Percentiles rank a stretch among this genome's conserved stretches.
Conservation (phyloP, 148 eudicot genomes). For the Dysphania ambrosioides region DNA sequence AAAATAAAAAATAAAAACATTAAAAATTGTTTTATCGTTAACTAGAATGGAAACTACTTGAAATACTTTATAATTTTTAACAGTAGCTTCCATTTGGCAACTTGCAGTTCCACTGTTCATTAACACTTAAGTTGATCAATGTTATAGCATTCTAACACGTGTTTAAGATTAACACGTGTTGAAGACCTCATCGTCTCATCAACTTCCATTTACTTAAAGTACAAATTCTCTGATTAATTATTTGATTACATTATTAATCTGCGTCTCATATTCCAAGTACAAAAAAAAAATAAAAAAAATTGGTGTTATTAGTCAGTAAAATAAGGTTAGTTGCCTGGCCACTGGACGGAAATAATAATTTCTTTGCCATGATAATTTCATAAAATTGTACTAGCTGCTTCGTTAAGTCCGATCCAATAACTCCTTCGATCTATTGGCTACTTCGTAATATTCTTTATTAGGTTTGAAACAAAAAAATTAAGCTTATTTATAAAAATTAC, state of each 20-base stretch:
- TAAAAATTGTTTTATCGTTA: too few species aligned
- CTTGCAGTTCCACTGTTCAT: conserved; percentile 2
- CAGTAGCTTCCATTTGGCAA: conserved; percentile 1
- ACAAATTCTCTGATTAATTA: too few species aligned
- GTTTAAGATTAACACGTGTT: conserved; percentile 5
- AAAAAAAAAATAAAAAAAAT: neutral
- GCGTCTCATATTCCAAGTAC: too few species aligned
- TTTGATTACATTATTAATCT: too few species aligned
- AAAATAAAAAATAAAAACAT: too few species aligned
- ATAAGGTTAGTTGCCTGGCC: neutral
- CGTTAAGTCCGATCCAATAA: neutral
- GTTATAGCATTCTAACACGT: conserved; percentile 7
- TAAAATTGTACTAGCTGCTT: neutral
- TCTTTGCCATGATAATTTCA: neutral
- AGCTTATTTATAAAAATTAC: too few species aligned
- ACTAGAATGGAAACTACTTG: too few species aligned
- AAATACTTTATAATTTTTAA: too few species aligned
- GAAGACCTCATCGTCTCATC: neutral
- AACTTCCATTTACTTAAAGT: neutral
- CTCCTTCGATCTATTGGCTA: neutral
- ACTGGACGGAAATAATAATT: neutral
- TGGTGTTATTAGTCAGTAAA: neutral
- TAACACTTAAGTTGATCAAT: neutral
- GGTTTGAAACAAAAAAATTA: neutral
- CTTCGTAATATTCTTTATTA: neutral